phyloP scores from a whole-genome alignment of 768 basidiomycete genomes.

The Termitomyces sp. region DNA sequence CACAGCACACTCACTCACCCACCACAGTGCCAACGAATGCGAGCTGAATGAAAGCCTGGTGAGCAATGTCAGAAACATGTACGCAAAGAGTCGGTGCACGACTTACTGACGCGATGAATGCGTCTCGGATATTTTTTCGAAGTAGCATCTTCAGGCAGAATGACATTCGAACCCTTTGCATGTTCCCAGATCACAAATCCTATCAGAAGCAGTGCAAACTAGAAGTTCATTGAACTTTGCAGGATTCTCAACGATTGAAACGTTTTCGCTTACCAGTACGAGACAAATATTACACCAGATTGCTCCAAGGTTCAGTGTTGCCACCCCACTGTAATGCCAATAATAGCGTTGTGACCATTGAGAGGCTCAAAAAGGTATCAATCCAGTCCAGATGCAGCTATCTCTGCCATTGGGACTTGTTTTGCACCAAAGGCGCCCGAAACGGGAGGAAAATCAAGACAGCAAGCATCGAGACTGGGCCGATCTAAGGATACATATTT shows the following conservation, averaged over 20 bases:
- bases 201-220: neutral
- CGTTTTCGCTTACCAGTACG: neutral
- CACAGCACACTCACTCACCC: neutral
- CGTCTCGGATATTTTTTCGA: neutral
- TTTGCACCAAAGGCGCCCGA: neutral
- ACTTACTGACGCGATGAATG: neutral
- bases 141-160: neutral
- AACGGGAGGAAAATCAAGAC: neutral
- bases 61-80: too few relatives aligned
- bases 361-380: neutral
- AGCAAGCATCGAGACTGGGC: neutral
- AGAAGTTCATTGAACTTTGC: neutral
- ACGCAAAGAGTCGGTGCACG: too few relatives aligned
- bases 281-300: neutral
- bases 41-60: neutral
- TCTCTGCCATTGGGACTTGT: neutral
- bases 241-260: too few relatives aligned
- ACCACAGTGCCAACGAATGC: neutral
- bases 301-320: neutral
- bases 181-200: neutral
- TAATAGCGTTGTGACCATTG: neutral
- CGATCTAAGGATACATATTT: neutral
- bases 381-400: neutral
- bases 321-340: neutral
- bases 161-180: neutral